phyloP scores from a whole-genome alignment of 148 eudicot species.

The Rhododendron griersonianum region DNA sequence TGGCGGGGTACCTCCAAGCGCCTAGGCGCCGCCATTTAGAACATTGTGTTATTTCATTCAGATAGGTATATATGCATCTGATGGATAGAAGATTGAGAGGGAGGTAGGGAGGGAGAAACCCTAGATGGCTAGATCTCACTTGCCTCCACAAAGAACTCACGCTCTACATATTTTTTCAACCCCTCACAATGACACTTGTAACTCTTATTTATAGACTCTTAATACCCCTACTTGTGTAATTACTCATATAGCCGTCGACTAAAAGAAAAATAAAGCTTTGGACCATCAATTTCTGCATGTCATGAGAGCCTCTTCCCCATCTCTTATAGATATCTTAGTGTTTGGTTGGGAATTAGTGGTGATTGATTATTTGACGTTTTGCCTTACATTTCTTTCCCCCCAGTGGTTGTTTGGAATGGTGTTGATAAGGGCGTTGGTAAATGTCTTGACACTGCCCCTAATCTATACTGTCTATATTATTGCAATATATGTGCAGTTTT shows the following conservation, averaged over 20 bases:
- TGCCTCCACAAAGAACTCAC: too few relatives aligned
- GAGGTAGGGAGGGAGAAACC: background rate
- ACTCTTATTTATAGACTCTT: too few relatives aligned
- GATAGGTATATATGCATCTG: background rate
- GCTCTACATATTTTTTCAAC: too few relatives aligned
- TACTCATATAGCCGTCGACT: too few relatives aligned
- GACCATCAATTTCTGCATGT: background rate
- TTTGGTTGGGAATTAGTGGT: background rate
- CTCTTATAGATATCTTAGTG: background rate
- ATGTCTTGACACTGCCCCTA: background rate
- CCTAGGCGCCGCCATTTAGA: too few relatives aligned
- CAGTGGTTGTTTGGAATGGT: conserved; percentile 13
- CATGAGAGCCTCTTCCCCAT: background rate
- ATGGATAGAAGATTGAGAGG: background rate
- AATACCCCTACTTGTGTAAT: too few relatives aligned
- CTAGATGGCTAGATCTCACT: background rate
- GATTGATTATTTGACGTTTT: background rate
- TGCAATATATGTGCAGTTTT: background rate
- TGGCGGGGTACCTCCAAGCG: too few relatives aligned
- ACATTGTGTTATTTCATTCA: background rate
- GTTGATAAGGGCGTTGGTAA: background rate
- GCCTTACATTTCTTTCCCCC: background rate
- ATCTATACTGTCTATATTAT: background rate
- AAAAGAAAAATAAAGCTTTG: background rate
- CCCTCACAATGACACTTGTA: too few relatives aligned